These are phyloP conservation scores for Aspergillus cavernicola DNA, from an alignment of 495 filamentous ascomycete genomes.

Conservation along the genomic window DNA sequence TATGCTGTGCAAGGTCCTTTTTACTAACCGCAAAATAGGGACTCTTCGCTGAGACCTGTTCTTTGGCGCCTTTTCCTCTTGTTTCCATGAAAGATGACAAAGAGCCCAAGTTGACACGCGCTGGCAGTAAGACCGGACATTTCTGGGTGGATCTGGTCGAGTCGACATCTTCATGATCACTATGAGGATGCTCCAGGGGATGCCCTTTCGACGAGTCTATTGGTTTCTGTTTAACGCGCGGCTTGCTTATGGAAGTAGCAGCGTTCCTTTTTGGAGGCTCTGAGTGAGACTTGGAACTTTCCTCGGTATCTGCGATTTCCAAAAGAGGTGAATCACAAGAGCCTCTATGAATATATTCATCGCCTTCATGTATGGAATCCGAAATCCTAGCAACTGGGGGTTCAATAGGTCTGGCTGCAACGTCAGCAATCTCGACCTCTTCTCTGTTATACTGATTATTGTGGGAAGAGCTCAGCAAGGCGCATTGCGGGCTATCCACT, in stretches of 20 bases:
- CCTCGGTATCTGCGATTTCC: too few relatives aligned
- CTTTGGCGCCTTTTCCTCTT: slow-evolving; percentile 11
- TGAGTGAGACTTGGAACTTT: background rate
- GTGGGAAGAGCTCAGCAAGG: background rate
- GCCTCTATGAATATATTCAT: too few relatives aligned
- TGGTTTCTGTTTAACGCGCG: too few relatives aligned
- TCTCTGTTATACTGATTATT: background rate
- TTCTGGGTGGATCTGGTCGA: background rate
- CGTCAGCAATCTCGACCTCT: background rate
- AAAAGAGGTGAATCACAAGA: too few relatives aligned
- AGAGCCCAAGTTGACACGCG: slow-evolving; percentile 17
- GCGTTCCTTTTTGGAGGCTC: background rate
- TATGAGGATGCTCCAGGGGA: background rate
- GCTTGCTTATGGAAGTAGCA: background rate
- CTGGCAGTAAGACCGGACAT: background rate
- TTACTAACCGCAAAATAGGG: slow-evolving; percentile 13
- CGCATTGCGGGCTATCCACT: background rate
- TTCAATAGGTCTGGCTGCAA: background rate
- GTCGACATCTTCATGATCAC: background rate
- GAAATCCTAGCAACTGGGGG: background rate
- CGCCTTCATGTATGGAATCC: background rate
- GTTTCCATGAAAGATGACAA: slow-evolving; percentile 31
- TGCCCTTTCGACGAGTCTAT: too few relatives aligned
- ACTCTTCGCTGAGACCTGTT: slow-evolving; percentile 4
- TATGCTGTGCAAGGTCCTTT: background rate